phyloP scores from a whole-genome alignment of 2,329 filamentous ascomycete species.

The Colletotrichum chrysophilum region DNA sequence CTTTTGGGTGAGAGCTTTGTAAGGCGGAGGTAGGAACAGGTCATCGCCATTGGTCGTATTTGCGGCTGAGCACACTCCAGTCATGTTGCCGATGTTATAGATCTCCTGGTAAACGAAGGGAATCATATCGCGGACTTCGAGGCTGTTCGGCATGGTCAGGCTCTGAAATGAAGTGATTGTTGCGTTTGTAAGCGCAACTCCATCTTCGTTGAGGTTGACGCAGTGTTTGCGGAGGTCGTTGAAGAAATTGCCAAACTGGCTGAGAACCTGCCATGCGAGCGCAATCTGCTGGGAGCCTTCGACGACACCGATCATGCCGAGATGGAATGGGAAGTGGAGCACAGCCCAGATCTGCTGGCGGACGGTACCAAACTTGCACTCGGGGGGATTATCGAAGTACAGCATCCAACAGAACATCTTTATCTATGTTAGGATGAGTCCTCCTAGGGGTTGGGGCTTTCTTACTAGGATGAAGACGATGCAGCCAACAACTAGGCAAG shows the following conservation, averaged over 20 bases:
- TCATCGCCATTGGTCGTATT: not conserved
- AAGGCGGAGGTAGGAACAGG: not conserved
- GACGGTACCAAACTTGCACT: slow-evolving; percentile 53
- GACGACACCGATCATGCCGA: slow-evolving; percentile 59
- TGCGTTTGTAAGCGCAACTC: not conserved
- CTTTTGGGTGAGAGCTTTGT: not conserved
- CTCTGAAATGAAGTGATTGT: not conserved
- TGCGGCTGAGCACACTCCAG: not conserved
- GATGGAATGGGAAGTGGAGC: slow-evolving; percentile 62
- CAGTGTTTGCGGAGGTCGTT: not conserved
- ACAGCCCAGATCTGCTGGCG: slow-evolving; percentile 57
- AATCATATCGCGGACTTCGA: not conserved
- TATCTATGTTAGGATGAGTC: not conserved
- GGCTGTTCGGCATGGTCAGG: slow-evolving; percentile 4
- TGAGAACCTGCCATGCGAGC: slow-evolving; percentile 15
- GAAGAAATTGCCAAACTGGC: slow-evolving; percentile 5
- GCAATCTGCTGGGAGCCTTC: slow-evolving; percentile 57
- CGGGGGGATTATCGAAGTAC: slow-evolving; percentile 62
- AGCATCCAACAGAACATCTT: slow-evolving; percentile 53
- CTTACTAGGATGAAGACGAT: slow-evolving; percentile 22
- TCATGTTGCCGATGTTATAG: slow-evolving; percentile 8
- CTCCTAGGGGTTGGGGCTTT: fast-evolving
- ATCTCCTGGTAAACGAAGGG: slow-evolving; percentile 5
- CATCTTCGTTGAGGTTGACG: slow-evolving; percentile 1
- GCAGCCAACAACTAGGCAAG: not conserved